phyloP scores from a whole-genome alignment of 163 green algal species.

The Scenedesmus sp. region DNA sequence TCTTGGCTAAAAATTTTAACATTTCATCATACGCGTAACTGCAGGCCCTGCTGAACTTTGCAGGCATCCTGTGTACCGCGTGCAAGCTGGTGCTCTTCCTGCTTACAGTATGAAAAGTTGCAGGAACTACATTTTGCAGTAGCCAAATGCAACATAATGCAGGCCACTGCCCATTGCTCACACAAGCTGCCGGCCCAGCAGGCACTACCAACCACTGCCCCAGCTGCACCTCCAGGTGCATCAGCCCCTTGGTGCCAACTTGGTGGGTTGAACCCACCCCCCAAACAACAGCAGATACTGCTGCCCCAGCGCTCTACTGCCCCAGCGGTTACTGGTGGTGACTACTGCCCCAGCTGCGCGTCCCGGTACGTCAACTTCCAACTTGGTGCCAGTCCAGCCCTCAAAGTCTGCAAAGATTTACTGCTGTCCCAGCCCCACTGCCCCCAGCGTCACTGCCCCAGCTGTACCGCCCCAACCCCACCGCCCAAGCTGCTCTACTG shows the following conservation, averaged over 20 bases:
- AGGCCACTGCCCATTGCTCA: too few relatives aligned
- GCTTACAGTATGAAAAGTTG: too few relatives aligned
- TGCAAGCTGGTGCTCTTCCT: too few relatives aligned
- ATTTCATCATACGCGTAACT: not conserved
- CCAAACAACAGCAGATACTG: too few relatives aligned
- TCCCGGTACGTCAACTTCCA: conserved; percentile 28
- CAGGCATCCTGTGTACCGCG: too few relatives aligned
- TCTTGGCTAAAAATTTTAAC: too few relatives aligned
- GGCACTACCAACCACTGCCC: not conserved
- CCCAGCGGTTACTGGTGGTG: too few relatives aligned
- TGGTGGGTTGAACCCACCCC: not conserved
- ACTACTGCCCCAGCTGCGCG: not conserved
- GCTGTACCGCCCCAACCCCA: not conserved
- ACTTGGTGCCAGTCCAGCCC: not conserved
- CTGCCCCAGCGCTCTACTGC: not conserved
- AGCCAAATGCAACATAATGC: not conserved
- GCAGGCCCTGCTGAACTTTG: not conserved
- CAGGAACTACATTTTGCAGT: not conserved
- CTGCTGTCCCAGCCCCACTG: too few relatives aligned
- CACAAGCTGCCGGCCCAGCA: too few relatives aligned
- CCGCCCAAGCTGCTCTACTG: not conserved
- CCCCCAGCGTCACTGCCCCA: too few relatives aligned
- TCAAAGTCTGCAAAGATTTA: too few relatives aligned
- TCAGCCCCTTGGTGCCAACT: not conserved
- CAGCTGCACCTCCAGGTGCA: conserved; percentile 36